These are phyloP conservation scores for Pogostemon cablin DNA, from an alignment of 257 asterid species.

Conservation along the genomic window DNA sequence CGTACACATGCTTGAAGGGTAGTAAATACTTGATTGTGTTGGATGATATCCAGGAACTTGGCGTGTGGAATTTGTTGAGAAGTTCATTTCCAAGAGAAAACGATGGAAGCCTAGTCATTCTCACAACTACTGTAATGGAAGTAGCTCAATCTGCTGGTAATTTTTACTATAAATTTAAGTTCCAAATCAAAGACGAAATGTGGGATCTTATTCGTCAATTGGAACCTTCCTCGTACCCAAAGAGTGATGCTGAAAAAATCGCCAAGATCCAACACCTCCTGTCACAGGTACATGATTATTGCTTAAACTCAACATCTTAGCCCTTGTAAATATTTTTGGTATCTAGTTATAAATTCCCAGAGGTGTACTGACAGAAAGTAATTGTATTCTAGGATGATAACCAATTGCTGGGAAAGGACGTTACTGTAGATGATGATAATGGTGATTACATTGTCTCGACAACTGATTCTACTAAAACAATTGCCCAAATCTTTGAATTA, in stretches of 20 bases:
- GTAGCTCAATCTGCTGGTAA: neutral
- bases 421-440: too few species aligned
- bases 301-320: too few species aligned
- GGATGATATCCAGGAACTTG: neutral
- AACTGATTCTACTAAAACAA: neutral
- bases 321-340: too few species aligned
- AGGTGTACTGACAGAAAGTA: too few species aligned
- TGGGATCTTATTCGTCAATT: neutral
- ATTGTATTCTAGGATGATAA: too few species aligned
- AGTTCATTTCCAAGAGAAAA: neutral
- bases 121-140: neutral
- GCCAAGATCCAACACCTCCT: neutral
- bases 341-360: too few species aligned
- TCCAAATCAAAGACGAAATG: neutral
- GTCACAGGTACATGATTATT: neutral
- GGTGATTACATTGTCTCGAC: too few species aligned
- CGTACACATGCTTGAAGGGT: neutral
- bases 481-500: neutral
- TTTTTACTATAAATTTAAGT: neutral
- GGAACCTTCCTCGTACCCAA: neutral
- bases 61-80: neutral
- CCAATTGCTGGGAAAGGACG: too few species aligned
- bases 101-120: neutral
- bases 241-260: neutral
- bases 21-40: slow-evolving; percentile 4